Evolutionary conservation across 192 early-diverging fungal genomes (phyloP), one percentile per base, ranked within the genome.

Genomic region (Lobosporangium transversale): DNA sequence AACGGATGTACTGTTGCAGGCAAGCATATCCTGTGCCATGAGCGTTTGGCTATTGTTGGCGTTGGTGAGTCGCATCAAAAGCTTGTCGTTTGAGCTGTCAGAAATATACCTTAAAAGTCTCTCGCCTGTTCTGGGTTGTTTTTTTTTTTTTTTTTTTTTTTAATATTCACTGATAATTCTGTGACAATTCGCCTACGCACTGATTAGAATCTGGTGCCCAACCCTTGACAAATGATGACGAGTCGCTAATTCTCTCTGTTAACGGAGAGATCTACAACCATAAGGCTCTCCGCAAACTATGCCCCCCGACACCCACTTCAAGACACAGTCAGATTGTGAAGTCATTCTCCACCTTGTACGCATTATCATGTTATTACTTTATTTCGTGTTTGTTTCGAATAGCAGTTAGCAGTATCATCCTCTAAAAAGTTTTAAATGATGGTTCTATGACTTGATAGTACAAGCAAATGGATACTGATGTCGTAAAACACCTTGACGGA

Each of bases 211-310:
- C 88, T 61, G 97, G 97, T 51, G 97, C 97, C 26, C 97, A 99
- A 80, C 97, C 97, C 17, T 85, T 99, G 68, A 94, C 93, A 79
- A 97, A 94, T 84, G 90, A 85, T 15, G 95, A 98, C 75, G 95
- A 92, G 60, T 79, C 89, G 44, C 63, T 99, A 33, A 85, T 99
- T 56, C 88, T 99, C 59, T 83, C 89, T 29, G 97, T 98, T 68
- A 99, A 99, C 85, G 97, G 97, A 66, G 97, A 99, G 80, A 99
- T 99, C 81, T 99, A 99, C 87, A 99, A 99, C 91, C 95, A 99
- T 85, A 90, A 92, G 69, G 75, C 85, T 36, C 90, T 99, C 9
- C 85, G 90, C 65, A 85, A 87, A 69, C 51, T 83, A 69, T 88
- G 97, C 64, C 92, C 93, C 84, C 84, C 35, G 83, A 85, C 7